Base-by-base conservation (phyloP, 805 yeast species). In the Candida oleophila region DNA sequence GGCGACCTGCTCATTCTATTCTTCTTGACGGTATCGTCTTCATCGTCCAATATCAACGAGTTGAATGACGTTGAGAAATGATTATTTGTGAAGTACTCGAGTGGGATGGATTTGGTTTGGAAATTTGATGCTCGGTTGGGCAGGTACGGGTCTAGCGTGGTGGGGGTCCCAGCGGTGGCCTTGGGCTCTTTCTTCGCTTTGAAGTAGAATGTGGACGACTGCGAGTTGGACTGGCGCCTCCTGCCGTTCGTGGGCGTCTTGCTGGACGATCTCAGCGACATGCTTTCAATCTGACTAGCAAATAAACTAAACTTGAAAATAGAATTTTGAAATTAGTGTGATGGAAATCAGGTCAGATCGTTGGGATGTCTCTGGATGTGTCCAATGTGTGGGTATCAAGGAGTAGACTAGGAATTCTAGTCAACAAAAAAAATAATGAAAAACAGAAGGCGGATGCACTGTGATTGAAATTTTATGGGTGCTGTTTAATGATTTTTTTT, bases 1-100 rank as follows among this genome's bases (percentile, higher is more conserved):
- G 76, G 76, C 16, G 72, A 66, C 53, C 71, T 71, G 49, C 66
- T 71, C 38, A 69, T 55, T 22, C 50, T 55, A 44, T 60, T 60
- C 47, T 54, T 56, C n/a, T 32, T 42, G 38, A 37, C 32, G 22
- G 39, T 36, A 12, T 7, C 42, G 11, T 58, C 65, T 25, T 64
- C 65, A 4, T 57, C 76, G 28, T 69, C 74, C 38, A 72, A 52
- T 9, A 72, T 69, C 55, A 72, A 62, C 43, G 71, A 64, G 55
- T 71, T 72, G 62, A 72, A 72, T 20, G 75, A 69, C 30, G 72
- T 55, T 25, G 74, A 68, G 44, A 72, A 70, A 30, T 68, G 67
- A 51, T 64, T 62, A 54, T 71, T 67, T 40, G 75, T 64, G 46
- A 65, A 69, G 50, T 66, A 62, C 35, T 71, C 74, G 25, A 66